Evolutionary conservation across 1,284 basidiomycete species (phyloP), one percentile per base, ranked within the genome.

Genomic region (Pseudozyma sp.): DNA sequence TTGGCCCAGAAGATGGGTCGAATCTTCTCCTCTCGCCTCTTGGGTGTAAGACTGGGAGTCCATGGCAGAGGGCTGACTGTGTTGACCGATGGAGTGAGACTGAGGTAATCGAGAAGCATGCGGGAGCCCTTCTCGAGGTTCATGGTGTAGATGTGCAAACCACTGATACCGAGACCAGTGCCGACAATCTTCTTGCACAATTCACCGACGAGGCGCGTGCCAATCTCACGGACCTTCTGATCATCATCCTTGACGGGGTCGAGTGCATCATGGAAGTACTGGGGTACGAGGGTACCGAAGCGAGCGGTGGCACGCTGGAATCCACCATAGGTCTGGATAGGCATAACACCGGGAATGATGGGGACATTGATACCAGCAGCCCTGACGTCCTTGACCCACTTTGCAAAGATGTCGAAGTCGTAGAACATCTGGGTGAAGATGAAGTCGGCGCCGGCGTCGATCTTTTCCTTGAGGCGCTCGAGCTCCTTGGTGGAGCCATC

Each of bases 371-470:
- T 97, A 9, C 96, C 86, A 48, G 76, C 75, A 40, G 72, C 74
- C 40, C 81, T 75, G 13, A 85, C 80, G 39, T 90, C 88, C 77
- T 90, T 91, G 66, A 94, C 93, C 94, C 94, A 96, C 42, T 88
- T 87, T 74, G 93, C 89, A 86, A 95, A 96, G 74, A 93, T 83
- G 53, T 94, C 90, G 58, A 91, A 90, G 82, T 96, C 94, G 87
- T 95, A 96, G 87, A 96, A 96, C 91, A 96, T 94, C 86, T 96
- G 94, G 0, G 94, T 96, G 87, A 96, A 94, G 85, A 96, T 94
- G 86, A 95, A 93, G 86, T 91, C 89, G 65, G 91, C 92, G 51
- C 94, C 94, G 16, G 91, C 92, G 70, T 94, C 92, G 76, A 94
- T 87, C 86, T 96, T 96, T 76, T 91, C 90, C 86, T 93, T 94